Conservation (phyloP, 345 rosid genomes). For the Melastoma malabathricum region DNA sequence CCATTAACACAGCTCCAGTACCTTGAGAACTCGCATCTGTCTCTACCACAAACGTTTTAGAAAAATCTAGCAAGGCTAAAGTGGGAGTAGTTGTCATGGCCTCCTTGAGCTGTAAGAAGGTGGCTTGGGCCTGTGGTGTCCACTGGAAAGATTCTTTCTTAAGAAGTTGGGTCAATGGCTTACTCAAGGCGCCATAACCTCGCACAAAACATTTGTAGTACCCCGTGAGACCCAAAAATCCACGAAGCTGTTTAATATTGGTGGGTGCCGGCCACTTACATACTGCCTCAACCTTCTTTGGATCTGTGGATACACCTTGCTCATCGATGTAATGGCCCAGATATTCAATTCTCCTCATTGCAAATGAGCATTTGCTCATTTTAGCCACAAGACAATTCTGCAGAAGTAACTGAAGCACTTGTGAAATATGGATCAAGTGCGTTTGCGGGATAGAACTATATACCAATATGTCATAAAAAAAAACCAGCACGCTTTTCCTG, state of each 20-base stretch:
- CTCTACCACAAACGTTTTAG: neutral
- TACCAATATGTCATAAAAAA: neutral
- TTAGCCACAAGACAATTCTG: neutral
- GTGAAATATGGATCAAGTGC: neutral
- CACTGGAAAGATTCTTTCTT: neutral
- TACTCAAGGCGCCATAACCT: neutral
- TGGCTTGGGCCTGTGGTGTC: neutral
- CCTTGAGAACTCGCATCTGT: neutral
- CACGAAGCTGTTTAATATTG: neutral
- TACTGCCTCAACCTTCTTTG: neutral
- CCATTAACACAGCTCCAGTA: neutral
- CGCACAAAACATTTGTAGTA: neutral
- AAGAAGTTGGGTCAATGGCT: neutral
- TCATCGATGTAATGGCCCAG: neutral
- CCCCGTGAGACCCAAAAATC: neutral
- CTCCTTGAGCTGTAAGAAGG: no score
- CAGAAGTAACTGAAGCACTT: neutral
- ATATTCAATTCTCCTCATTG: neutral
- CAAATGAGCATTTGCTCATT: neutral
- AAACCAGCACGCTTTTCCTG: neutral
- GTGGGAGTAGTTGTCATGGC: no score
- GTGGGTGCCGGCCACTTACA: neutral
- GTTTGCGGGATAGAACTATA: neutral
- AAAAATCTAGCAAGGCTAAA: neutral
- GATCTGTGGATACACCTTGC: neutral